Evolutionary conservation across 352 stramenopile species (phyloP).

Genomic region (Phytophthora sp.): DNA sequence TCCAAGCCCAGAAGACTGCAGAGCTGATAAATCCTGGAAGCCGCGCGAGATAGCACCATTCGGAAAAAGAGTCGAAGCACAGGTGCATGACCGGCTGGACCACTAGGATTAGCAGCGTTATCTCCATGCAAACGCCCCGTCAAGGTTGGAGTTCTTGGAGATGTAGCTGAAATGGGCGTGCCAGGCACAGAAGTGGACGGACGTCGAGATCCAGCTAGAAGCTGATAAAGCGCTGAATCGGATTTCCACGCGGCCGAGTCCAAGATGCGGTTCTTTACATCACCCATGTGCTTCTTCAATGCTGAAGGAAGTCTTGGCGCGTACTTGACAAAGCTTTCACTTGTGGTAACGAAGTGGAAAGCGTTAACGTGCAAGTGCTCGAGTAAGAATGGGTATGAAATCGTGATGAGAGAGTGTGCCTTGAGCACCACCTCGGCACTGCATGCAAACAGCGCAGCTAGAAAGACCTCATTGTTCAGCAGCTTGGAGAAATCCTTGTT

Average conservation of each 20-base stretch:
- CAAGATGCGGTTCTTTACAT: conserved; percentile 86
- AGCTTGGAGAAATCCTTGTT: conserved; percentile 81
- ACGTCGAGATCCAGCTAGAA: conserved; percentile 44
- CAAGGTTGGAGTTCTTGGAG: conserved; percentile 23
- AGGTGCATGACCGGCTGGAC: conserved; percentile 32
- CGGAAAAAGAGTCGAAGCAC: conserved; percentile 88
- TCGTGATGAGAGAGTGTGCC: conserved; percentile 83
- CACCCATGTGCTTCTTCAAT: conserved; percentile 87
- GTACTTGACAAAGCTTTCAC: conserved; percentile 90
- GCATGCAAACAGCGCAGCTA: conserved; percentile 82
- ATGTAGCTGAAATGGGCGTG: conserved; percentile 17
- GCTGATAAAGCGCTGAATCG: conserved; percentile 72
- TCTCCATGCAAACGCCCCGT: conserved; percentile 19
- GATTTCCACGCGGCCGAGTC: conserved; percentile 78
- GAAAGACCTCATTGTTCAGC: conserved; percentile 82
- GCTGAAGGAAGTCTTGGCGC: conserved; percentile 68
- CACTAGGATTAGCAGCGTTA: conserved; percentile 1
- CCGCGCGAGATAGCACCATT: conserved; percentile 85
- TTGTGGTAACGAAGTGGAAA: conserved; percentile 89
- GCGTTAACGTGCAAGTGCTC: conserved; percentile 77
- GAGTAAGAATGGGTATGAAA: conserved; percentile 85
- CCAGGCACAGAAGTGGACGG: conserved; percentile 23
- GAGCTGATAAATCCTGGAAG: conserved; percentile 79
- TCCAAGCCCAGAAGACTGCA: conserved; percentile 75
- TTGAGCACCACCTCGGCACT: conserved; percentile 87